Evolutionary conservation across 257 asterid species (phyloP).

Genomic region (Fraxinus quadrangulata): DNA sequence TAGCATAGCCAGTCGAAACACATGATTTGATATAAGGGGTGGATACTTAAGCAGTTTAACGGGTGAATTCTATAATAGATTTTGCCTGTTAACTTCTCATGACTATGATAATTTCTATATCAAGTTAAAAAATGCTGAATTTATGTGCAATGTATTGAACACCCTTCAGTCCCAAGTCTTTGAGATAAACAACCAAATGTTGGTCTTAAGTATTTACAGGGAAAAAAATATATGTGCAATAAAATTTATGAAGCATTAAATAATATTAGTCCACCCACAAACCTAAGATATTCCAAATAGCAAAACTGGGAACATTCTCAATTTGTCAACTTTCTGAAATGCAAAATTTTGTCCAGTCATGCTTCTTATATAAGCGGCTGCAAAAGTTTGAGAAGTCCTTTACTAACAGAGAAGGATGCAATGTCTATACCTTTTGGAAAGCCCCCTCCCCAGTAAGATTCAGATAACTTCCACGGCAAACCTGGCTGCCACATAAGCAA

Average conservation of each 20-base stretch:
- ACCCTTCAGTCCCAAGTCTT: too few species aligned
- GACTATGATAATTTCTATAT: too few species aligned
- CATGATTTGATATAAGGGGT: background rate
- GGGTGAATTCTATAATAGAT: too few species aligned
- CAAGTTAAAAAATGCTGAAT: too few species aligned
- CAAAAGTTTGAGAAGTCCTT: slow-evolving; percentile 10
- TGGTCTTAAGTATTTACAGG: background rate
- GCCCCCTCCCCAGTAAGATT: slow-evolving; percentile 98
- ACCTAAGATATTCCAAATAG: background rate
- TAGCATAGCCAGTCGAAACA: background rate
- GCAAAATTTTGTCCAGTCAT: background rate
- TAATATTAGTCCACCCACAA: background rate
- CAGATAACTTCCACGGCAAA: slow-evolving; percentile 96
- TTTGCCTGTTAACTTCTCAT: too few species aligned
- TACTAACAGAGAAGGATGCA: slow-evolving; percentile 17
- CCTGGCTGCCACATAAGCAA: slow-evolving; percentile 97
- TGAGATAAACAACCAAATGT: too few species aligned
- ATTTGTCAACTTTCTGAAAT: background rate
- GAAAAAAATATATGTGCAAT: background rate
- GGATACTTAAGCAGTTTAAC: too few species aligned
- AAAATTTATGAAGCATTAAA: background rate
- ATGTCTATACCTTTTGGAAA: slow-evolving; percentile 68
- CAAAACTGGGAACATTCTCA: background rate
- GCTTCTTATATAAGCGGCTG: background rate
- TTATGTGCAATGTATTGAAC: too few species aligned